Base-by-base conservation (phyloP, 371 early-diverging fungal species). In the Lichtheimia corymbifera region DNA sequence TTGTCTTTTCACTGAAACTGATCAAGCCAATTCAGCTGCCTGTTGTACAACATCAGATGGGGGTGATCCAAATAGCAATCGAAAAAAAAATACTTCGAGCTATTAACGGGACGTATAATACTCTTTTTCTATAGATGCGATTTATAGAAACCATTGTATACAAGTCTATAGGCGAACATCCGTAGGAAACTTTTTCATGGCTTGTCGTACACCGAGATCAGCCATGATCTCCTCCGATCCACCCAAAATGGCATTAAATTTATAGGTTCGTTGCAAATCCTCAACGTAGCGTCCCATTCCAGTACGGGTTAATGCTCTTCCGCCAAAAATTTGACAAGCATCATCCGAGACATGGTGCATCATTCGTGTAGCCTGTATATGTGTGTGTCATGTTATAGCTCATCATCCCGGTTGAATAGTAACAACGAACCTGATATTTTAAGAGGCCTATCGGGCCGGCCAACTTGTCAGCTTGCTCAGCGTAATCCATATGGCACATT, bases 151-250 rank as follows among this genome's bases (percentile, higher is more conserved):
- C 35, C 9, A 35, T 35, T 9, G 35, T 11, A 9, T 35, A 6
- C 35, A 47, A 45, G 5, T 53, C 64, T 69, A 69, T 24, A 69
- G 49, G 18, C 65, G 52, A 50, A 61, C 65, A 47, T 55, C 62
- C 22, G 61, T 45, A 13, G 69, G 69, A 62, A 69, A 69, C 30
- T 55, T 62, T 27, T 61, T 58, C 53, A 72, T 68, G n/a, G 68
- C 72, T 57, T 72, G 72, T 27, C 69, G 68, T 18, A 68, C 59
- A 60, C 73, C 70, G 30, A 72, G 62, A 50, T 73, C 73, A 12
- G 69, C 69, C 73, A 73, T 69, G 63, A 73, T 64, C 55, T 91
- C 91, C 69, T 93, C 93, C 6, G 88, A 85, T n/a, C 93, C 93
- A 55, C 92, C 93, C 27, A 54, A 25, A 18, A 54, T 92, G 20